A percentile compares a stretch with the other conserved stretches of the same genome.
These are phyloP conservation scores for Boletellus deceptivus DNA, from an alignment of 1,284 basidiomycete genomes.

Conservation along the genomic window DNA sequence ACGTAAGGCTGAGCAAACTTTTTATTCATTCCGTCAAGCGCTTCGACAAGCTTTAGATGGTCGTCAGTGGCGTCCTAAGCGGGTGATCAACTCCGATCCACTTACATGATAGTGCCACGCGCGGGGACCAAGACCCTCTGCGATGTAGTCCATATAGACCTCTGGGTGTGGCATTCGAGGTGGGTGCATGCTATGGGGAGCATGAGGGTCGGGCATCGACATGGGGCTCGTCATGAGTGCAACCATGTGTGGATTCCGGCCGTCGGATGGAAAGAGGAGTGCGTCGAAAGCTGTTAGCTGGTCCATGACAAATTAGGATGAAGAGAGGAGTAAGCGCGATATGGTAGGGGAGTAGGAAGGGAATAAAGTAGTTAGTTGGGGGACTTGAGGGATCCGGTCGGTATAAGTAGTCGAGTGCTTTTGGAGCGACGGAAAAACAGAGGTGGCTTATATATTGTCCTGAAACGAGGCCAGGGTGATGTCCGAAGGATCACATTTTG, in stretches of 20 bases:
- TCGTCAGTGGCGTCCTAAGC: constrained; percentile 18
- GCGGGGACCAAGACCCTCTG: constrained; percentile 61
- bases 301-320: constrained; percentile 45
- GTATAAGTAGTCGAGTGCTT: constrained; percentile 13
- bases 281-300: constrained; percentile 59
- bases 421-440: constrained; percentile 11
- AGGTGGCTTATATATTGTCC: constrained; percentile 29
- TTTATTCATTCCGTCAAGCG: constrained; percentile 73
- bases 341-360: constrained; percentile 12
- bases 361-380: constrained; percentile 23
- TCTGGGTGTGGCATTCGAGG: constrained; percentile 75
- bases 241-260: constrained; percentile 67
- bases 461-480: constrained; percentile 39
- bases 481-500: constrained; percentile 10
- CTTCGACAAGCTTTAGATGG: constrained; percentile 57
- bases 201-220: constrained; percentile 45
- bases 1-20: constrained; percentile 76
- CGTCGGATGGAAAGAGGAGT: constrained; percentile 62
- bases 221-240: constrained; percentile 66
- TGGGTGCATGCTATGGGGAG: constrained; percentile 39
- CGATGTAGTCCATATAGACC: constrained; percentile 80
- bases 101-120: constrained; percentile 72
- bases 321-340: constrained; percentile 8
- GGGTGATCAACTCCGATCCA: constrained; percentile 9
- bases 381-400: constrained; percentile 4